These are phyloP conservation scores for Nyssa sinensis DNA, from an alignment of 148 eudicot species.

Conservation along the genomic window DNA sequence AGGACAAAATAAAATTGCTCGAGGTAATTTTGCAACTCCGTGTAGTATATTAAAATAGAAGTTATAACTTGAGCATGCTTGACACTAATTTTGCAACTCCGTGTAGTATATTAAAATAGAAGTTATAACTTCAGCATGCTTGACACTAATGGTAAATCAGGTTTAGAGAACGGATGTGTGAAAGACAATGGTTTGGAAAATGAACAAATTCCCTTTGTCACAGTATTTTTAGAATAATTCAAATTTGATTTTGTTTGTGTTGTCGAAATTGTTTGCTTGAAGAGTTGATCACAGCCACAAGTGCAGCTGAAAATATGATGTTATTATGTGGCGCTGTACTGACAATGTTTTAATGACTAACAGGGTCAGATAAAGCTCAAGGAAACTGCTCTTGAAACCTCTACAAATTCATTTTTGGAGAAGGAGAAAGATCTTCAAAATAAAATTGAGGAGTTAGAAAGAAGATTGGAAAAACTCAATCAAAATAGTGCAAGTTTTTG, in stretches of 20 bases:
- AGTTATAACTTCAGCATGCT: neutral
- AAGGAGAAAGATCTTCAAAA: conserved; percentile 66
- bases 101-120: neutral
- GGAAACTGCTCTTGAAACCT: conserved; percentile 70
- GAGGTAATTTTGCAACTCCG: conserved; percentile 51
- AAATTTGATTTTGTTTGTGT: neutral
- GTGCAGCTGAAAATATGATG: neutral
- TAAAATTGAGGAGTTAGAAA: conserved; percentile 67
- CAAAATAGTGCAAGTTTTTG: conserved; percentile 23
- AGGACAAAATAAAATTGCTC: conserved; percentile 62
- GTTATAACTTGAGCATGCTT: neutral
- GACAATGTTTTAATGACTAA: conserved; percentile 2
- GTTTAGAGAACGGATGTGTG: neutral
- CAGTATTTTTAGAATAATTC: neutral
- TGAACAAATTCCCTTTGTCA: neutral
- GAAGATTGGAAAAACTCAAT: conserved; percentile 40
- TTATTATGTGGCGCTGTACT: neutral
- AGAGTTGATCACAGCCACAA: neutral
- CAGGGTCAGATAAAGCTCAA: conserved; percentile 73
- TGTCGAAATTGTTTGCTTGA: conserved; percentile 4
- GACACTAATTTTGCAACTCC: neutral
- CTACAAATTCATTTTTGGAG: conserved; percentile 57
- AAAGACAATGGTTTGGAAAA: neutral
- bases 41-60: neutral
- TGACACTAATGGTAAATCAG: neutral